phyloP scores from a whole-genome alignment of 331 rosid genomes.

The Acacia concinna region DNA sequence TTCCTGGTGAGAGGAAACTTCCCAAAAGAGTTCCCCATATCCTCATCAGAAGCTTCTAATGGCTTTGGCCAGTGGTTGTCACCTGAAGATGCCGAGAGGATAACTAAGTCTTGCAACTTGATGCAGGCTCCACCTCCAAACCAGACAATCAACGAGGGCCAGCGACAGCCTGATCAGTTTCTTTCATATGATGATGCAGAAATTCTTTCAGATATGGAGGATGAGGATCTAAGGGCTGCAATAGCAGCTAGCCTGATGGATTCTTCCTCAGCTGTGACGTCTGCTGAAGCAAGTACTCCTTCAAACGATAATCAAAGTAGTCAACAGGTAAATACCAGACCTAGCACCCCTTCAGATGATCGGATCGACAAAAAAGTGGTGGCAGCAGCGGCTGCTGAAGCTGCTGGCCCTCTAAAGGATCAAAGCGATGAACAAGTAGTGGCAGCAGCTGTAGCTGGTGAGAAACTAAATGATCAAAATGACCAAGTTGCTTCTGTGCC shows the following conservation, averaged over 20 bases:
- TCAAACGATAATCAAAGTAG: conserved; percentile 44
- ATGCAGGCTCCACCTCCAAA: conserved; percentile 64
- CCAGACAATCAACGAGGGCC: conserved; percentile 38
- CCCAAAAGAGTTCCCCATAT: conserved; percentile 87
- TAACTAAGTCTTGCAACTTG: conserved; percentile 82
- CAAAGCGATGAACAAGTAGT: conserved; percentile 29
- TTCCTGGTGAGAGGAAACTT: conserved; percentile 93
- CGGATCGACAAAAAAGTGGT: background rate
- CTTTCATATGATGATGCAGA: conserved; percentile 53
- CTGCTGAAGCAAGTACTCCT: conserved; percentile 39
- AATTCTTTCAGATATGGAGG: conserved; percentile 68
- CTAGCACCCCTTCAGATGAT: conserved; percentile 20
- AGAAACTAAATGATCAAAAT: conserved; percentile 34
- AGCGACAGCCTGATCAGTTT: conserved; percentile 39
- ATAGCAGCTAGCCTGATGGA: conserved; percentile 96
- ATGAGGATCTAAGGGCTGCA: conserved; percentile 87
- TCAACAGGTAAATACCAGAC: conserved; percentile 32
- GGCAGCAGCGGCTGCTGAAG: background rate
- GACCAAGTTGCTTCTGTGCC: conserved; percentile 27
- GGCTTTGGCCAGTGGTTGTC: conserved; percentile 96
- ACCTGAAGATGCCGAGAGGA: conserved; percentile 96
- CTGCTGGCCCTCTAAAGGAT: conserved; percentile 31
- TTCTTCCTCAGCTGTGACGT: conserved; percentile 41
- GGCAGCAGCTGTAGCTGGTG: conserved; percentile 29
- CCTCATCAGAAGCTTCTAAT: conserved; percentile 82